Conservation (phyloP, 1,284 basidiomycete genomes). For the Heterobasidion annosum region DNA sequence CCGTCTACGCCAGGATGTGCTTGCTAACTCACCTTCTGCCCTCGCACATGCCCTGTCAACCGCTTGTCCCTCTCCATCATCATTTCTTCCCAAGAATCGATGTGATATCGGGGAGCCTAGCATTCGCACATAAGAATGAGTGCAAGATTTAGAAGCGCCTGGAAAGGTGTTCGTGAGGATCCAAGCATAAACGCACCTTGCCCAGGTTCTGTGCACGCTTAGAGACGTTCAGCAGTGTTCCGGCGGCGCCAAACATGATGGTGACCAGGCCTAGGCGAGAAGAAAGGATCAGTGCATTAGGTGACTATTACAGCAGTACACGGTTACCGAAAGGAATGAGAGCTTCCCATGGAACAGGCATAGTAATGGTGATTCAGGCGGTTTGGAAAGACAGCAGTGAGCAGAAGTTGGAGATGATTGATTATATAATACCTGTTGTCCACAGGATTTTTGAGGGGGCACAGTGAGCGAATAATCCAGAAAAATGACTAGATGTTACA, state of each 20-base stretch:
- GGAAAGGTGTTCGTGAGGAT: not conserved
- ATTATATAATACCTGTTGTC: too few relatives aligned
- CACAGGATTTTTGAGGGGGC: too few relatives aligned
- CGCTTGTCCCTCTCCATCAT: conserved; percentile 89
- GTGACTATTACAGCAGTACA: not conserved
- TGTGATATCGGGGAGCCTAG: conserved; percentile 75
- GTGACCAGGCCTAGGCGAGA: conserved; percentile 64
- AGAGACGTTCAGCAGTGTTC: conserved; percentile 75
- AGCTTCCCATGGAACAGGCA: conserved; percentile 95
- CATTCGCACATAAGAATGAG: not conserved
- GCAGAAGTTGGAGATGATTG: too few relatives aligned
- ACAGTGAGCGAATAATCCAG: too few relatives aligned
- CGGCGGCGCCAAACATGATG: conserved; percentile 81
- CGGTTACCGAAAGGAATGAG: conserved; percentile 82
- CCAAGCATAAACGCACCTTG: conserved; percentile 52
- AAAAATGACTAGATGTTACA: too few relatives aligned
- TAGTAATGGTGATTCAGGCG: conserved; percentile 21
- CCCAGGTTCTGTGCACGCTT: conserved; percentile 78
- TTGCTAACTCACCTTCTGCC: conserved; percentile 66
- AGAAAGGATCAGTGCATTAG: not conserved
- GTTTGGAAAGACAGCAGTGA: too few relatives aligned
- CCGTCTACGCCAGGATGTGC: not conserved
- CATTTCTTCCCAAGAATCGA: conserved; percentile 89
- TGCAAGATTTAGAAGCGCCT: not conserved
- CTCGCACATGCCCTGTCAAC: conserved; percentile 81